Evolutionary conservation across 192 early-diverging fungal species (phyloP).

Genomic region (Jimgerdemannia flammicorona): DNA sequence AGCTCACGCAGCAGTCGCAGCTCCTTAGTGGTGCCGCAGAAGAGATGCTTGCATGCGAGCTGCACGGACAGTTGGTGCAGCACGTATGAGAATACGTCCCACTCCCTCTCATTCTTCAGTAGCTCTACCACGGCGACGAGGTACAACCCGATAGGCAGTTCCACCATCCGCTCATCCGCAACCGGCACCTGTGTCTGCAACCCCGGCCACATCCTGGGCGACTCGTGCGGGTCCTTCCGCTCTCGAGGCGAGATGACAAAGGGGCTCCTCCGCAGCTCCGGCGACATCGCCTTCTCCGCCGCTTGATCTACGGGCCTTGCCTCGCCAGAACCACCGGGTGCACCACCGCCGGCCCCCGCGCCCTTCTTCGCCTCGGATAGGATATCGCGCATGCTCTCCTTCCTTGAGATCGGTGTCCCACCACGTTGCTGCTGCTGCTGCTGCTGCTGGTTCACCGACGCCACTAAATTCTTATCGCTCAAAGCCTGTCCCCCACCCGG

Average conservation of each 20-base stretch:
- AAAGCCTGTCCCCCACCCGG: background rate
- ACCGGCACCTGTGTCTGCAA: background rate
- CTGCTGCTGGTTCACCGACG: too few relatives aligned
- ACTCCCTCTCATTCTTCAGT: constrained; percentile 63
- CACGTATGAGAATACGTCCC: constrained; percentile 68
- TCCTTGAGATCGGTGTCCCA: background rate
- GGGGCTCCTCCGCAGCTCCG: background rate
- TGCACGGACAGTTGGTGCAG: constrained; percentile 64
- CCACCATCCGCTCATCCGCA: constrained; percentile 4
- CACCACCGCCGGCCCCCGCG: background rate
- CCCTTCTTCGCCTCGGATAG: background rate
- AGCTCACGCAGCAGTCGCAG: constrained; percentile 46
- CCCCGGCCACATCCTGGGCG: background rate
- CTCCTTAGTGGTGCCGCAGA: constrained; percentile 52
- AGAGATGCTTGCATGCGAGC: constrained; percentile 71
- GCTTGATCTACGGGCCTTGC: too few relatives aligned
- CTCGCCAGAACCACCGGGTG: background rate
- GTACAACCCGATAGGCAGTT: constrained; percentile 54
- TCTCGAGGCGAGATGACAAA: background rate
- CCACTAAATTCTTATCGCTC: background rate
- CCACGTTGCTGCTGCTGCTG: too few relatives aligned
- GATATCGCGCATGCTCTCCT: background rate
- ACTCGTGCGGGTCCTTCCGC: background rate
- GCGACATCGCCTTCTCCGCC: too few relatives aligned
- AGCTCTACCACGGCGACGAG: constrained; percentile 52